Evolutionary conservation across 78 protist species (phyloP).

Genomic region (Blattamonas nauphoetae): DNA sequence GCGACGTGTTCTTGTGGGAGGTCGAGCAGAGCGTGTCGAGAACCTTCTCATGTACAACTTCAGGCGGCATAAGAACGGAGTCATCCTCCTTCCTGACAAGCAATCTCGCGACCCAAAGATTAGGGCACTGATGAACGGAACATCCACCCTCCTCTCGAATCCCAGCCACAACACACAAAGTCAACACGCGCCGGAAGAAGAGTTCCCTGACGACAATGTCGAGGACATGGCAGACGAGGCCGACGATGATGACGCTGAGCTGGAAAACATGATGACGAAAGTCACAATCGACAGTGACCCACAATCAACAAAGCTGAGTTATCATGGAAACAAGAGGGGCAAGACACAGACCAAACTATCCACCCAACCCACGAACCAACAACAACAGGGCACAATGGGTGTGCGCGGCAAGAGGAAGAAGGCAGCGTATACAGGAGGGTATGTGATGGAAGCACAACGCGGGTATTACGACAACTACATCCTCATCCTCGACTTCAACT

Average conservation of each 20-base stretch:
- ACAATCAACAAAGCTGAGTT: conserved; percentile 1
- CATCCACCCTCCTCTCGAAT: neutral
- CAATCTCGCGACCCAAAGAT: neutral
- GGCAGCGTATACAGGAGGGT: conserved; percentile 71
- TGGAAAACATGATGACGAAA: neutral
- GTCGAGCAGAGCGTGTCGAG: conserved; percentile 90
- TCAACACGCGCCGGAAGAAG: neutral
- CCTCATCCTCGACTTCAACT: conserved; percentile 95
- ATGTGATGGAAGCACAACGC: conserved; percentile 84
- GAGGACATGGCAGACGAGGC: neutral
- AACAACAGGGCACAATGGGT: neutral
- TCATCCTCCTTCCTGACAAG: conserved; percentile 5
- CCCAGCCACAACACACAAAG: neutral
- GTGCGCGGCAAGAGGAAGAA: conserved; percentile 2
- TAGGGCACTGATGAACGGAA: neutral
- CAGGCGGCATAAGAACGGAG: conserved; percentile 30
- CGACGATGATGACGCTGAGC: neutral
- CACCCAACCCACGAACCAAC: neutral
- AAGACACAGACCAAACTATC: neutral
- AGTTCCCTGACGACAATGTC: neutral
- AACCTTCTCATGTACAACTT: conserved; percentile 84
- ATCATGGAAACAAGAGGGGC: neutral
- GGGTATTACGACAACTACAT: conserved; percentile 84
- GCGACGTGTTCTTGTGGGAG: conserved; percentile 60
- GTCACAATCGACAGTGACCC: neutral